Conservation (phyloP, 345 rosid species). For the Salix caprea region DNA sequence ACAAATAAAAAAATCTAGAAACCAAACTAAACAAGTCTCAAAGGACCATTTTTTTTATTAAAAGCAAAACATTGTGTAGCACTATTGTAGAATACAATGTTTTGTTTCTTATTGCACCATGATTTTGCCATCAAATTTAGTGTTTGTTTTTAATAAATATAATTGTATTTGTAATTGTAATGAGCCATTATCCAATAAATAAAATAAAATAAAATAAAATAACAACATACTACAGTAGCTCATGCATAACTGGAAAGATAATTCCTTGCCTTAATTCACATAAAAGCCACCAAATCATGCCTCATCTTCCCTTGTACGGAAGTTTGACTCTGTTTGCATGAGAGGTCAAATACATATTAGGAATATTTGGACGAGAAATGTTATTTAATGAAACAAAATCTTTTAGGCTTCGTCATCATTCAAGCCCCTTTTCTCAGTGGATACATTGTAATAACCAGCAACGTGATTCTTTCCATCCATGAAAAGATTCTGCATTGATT, state of each 20-base stretch:
- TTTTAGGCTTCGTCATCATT: constrained; percentile 6
- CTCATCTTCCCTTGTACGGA: not conserved
- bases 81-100: too few relatives aligned
- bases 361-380: not conserved
- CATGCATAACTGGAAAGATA: not conserved
- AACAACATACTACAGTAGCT: not conserved
- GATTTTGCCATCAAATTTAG: too few relatives aligned
- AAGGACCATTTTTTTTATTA: too few relatives aligned
- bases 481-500: constrained; percentile 17
- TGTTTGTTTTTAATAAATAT: too few relatives aligned
- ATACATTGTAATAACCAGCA: constrained; percentile 7
- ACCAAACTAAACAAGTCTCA: too few relatives aligned
- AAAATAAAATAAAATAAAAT: not conserved
- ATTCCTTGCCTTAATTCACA: not conserved
- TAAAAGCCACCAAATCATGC: not conserved
- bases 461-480: constrained; percentile 30
- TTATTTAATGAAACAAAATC: constrained; percentile 4
- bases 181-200: not conserved
- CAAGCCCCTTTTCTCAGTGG: constrained; percentile 1
- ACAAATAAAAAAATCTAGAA: too few relatives aligned
- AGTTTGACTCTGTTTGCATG: not conserved
- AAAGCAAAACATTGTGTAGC: too few relatives aligned
- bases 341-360: not conserved
- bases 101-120: too few relatives aligned
- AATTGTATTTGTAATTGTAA: too few relatives aligned